phyloP scores from a whole-genome alignment of 2,329 filamentous ascomycete genomes.

The Elsinoe fawcettii region DNA sequence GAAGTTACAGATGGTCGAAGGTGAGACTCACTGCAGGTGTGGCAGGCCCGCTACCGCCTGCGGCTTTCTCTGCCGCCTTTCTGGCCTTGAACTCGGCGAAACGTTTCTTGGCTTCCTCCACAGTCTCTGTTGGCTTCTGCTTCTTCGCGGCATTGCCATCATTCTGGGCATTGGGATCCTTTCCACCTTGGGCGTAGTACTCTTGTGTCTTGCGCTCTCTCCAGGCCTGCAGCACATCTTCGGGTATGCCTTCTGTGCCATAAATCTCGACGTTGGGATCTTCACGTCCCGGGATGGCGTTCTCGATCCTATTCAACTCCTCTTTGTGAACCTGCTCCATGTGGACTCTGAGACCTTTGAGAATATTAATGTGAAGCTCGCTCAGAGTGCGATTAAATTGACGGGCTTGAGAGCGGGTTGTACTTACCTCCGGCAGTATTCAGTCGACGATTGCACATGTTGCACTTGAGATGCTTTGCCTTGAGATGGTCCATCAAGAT shows the following conservation, averaged over 20 bases:
- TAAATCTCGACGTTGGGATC: conserved; percentile 92
- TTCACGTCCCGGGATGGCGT: conserved; percentile 79
- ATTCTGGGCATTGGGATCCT: conserved; percentile 65
- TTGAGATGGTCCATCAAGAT: conserved; percentile 96
- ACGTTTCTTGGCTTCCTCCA: conserved; percentile 71
- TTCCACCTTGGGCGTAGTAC: conserved; percentile 83
- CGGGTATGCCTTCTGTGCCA: conserved; percentile 93
- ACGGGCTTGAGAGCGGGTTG: not conserved
- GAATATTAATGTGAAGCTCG: not conserved
- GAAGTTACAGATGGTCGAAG: not conserved
- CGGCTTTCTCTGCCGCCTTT: conserved; percentile 37
- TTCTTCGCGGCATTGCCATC: conserved; percentile 52
- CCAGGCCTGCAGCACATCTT: conserved; percentile 74
- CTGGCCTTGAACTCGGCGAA: conserved; percentile 69
- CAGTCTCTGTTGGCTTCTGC: conserved; percentile 63
- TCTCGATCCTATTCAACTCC: conserved; percentile 76
- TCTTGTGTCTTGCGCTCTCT: conserved; percentile 77
- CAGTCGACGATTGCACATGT: conserved; percentile 75
- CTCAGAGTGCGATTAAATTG: not conserved
- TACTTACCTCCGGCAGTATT: conserved; percentile 86
- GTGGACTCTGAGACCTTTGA: conserved; percentile 79
- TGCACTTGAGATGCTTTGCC: conserved; percentile 99
- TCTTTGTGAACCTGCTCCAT: conserved; percentile 99
- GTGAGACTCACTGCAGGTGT: conserved; percentile 16
- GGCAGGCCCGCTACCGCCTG: conserved; percentile 11